A percentile compares a stretch with the other conserved stretches of the same genome.
phyloP scores from a whole-genome alignment of 1,284 basidiomycete species.

The Ceratobasidium sp. region DNA sequence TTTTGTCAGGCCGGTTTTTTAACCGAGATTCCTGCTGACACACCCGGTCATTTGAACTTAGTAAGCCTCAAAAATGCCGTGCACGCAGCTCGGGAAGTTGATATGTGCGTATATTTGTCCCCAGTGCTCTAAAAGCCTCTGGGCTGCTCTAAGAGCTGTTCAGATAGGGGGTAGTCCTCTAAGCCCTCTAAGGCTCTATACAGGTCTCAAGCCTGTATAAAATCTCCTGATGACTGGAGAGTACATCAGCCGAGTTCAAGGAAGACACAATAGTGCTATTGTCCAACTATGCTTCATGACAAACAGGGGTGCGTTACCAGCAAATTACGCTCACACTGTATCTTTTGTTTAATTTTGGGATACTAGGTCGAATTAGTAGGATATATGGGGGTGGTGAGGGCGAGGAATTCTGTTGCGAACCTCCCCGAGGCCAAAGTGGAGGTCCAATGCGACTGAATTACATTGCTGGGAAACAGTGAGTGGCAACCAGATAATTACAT shows the following conservation, averaged over 20 bases:
- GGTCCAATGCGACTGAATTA: not conserved
- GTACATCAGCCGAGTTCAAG: not conserved
- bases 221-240: not conserved
- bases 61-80: too few species aligned
- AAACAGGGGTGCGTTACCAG: not conserved
- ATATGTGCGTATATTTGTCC: too few species aligned
- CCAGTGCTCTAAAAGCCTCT: too few species aligned
- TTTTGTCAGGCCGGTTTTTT: too few species aligned
- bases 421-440: not conserved
- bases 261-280: not conserved
- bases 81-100: too few species aligned
- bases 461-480: constrained; percentile 3
- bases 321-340: too few species aligned
- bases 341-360: not conserved
- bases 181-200: too few species aligned
- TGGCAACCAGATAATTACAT: not conserved
- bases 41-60: too few species aligned
- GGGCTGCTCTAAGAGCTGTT: too few species aligned
- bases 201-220: too few species aligned
- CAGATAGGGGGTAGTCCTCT: too few species aligned
- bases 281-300: not conserved
- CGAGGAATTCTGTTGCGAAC: not conserved
- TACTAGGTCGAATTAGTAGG: not conserved
- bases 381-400: constrained; percentile 7
- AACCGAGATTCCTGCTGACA: too few species aligned